phyloP scores from a whole-genome alignment of 2,329 filamentous ascomycete genomes.

The Lasiodiplodia sp. region DNA sequence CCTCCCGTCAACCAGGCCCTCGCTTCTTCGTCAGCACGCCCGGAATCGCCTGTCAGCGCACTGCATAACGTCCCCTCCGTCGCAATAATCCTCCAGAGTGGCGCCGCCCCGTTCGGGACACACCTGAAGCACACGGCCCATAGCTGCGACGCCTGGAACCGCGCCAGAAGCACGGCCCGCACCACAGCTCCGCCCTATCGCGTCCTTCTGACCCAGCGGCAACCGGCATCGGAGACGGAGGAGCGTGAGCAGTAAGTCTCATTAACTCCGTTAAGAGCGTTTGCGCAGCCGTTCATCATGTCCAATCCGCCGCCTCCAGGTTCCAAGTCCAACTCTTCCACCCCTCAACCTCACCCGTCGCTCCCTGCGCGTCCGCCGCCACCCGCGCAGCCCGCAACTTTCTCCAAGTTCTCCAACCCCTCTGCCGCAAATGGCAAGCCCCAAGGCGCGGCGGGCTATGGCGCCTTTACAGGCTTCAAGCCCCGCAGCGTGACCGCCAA shows the following conservation, averaged over 20 bases:
- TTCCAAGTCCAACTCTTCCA: constrained; percentile 37
- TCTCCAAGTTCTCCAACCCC: constrained; percentile 55
- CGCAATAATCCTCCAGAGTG: constrained; percentile 20
- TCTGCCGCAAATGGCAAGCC: constrained; percentile 49
- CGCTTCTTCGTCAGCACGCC: constrained; percentile 27
- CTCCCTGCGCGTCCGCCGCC: constrained; percentile 81
- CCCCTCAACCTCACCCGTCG: constrained; percentile 60
- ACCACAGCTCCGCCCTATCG: constrained; percentile 23
- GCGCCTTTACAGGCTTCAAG: constrained; percentile 64
- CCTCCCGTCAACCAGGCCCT: constrained; percentile 18
- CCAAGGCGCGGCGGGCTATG: constrained; percentile 47
- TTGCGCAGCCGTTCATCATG: constrained; percentile 64
- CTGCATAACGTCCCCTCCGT: constrained; percentile 23
- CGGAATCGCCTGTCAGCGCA: constrained; percentile 10
- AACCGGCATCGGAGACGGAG: constrained; percentile 31
- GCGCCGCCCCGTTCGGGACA: constrained; percentile 17
- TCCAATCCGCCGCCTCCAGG: constrained; percentile 88
- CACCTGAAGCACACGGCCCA: constrained; percentile 13
- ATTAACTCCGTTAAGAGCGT: constrained; percentile 29
- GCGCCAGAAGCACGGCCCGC: constrained; percentile 29
- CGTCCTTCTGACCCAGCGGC: constrained; percentile 24
- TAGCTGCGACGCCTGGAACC: constrained; percentile 19
- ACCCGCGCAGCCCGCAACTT: constrained; percentile 52
- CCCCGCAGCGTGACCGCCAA: constrained; percentile 64
- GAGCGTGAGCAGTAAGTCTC: constrained; percentile 31